phyloP scores from a whole-genome alignment of 2,329 filamentous ascomycete species.

The Aureobasidium sp. region DNA sequence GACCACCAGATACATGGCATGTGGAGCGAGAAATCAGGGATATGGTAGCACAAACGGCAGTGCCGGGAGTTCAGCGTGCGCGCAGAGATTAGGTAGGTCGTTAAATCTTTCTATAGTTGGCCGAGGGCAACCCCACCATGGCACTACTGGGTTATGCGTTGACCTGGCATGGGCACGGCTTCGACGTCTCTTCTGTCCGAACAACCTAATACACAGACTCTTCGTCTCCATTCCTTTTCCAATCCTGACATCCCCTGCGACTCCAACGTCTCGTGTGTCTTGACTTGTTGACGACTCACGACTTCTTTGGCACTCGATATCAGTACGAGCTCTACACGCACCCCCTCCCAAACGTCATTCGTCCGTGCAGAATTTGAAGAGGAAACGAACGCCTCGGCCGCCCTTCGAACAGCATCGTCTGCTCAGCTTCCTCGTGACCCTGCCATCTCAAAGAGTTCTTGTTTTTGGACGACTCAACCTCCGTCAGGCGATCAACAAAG shows the following conservation, averaged over 20 bases:
- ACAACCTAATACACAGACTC: not conserved
- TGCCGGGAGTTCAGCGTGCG: not conserved
- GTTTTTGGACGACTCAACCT: not conserved
- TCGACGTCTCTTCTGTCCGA: not conserved
- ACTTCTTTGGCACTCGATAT: not conserved
- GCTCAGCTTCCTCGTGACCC: slow-evolving; percentile 9
- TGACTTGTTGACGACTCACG: not conserved
- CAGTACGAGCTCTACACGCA: not conserved
- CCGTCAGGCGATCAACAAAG: slow-evolving; percentile 2
- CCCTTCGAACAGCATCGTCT: slow-evolving; percentile 4
- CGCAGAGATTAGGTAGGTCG: not conserved
- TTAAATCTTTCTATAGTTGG: slow-evolving; percentile 11
- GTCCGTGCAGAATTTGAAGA: slow-evolving; percentile 11
- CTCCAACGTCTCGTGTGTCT: not conserved
- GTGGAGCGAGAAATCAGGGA: not conserved
- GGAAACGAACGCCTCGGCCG: slow-evolving; percentile 10
- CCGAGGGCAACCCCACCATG: slow-evolving; percentile 10
- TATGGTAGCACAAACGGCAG: not conserved
- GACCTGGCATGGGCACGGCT: not conserved
- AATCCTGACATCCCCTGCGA: not conserved
- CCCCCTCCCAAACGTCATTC: slow-evolving; percentile 3
- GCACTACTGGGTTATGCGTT: not conserved
- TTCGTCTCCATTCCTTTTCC: not conserved
- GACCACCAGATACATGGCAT: not conserved
- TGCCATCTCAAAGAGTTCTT: not conserved